Percentiles rank a stretch among this genome's conserved stretches.
These are phyloP conservation scores for Penicillium goetzii DNA, from an alignment of 495 filamentous ascomycete species.

Conservation along the genomic window DNA sequence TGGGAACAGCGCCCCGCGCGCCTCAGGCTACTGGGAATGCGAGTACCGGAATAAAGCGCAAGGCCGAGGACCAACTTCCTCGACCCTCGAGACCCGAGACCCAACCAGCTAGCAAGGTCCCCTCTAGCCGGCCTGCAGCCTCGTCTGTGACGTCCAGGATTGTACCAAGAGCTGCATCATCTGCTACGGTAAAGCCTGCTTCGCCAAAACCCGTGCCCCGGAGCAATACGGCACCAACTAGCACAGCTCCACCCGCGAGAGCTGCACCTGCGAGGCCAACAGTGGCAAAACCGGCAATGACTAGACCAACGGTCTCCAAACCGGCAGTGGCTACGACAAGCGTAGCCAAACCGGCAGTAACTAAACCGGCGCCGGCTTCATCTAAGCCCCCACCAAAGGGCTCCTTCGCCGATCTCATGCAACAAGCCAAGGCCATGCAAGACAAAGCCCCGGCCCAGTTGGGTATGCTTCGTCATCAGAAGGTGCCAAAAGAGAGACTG, in stretches of 20 bases:
- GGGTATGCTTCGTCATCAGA: slow-evolving; percentile 44
- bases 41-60: slow-evolving; percentile 44
- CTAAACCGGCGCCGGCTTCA: slow-evolving; percentile 13
- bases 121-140: slow-evolving; percentile 14
- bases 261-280: slow-evolving; percentile 11
- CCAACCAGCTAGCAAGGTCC: slow-evolving; percentile 23
- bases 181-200: slow-evolving; percentile 14
- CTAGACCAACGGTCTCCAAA: background rate
- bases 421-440: slow-evolving; percentile 42
- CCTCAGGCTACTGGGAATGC: slow-evolving; percentile 23
- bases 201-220: slow-evolving; percentile 27
- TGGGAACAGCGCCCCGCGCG: slow-evolving; percentile 17
- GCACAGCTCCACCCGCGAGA: slow-evolving; percentile 27
- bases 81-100: slow-evolving; percentile 34
- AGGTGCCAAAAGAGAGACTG: slow-evolving; percentile 41
- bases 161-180: slow-evolving; percentile 24
- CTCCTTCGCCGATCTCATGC: slow-evolving; percentile 50
- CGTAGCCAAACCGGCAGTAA: slow-evolving; percentile 15
- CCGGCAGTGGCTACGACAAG: background rate
- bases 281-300: background rate
- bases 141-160: slow-evolving; percentile 18
- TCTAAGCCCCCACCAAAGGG: slow-evolving; percentile 47
- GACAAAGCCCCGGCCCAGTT: slow-evolving; percentile 39
- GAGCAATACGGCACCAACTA: slow-evolving; percentile 20
- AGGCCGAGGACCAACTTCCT: slow-evolving; percentile 47